Conservation (phyloP, 768 basidiomycete species). For the Mycena olivaceomarginata region DNA sequence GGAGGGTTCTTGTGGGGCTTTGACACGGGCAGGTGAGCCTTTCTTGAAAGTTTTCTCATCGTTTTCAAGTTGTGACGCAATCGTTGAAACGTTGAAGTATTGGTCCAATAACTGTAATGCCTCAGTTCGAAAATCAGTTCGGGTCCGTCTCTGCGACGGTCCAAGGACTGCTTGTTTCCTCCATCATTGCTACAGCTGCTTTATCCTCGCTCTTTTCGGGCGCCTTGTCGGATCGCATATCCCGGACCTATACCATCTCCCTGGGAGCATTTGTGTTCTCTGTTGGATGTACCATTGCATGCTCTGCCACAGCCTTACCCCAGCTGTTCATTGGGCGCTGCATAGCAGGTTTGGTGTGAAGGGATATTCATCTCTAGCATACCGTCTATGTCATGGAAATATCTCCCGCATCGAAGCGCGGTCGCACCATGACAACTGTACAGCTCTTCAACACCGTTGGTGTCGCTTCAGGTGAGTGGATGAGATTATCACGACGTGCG, state of each 20-base stretch:
- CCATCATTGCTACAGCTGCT: conserved; percentile 64
- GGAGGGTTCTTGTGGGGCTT: conserved; percentile 59
- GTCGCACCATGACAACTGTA: conserved; percentile 60
- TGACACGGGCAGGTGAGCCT: conserved; percentile 53
- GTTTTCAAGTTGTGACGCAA: no score
- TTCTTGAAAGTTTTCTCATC: background rate
- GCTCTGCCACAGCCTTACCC: conserved; percentile 57
- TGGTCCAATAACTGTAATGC: conserved; percentile 69
- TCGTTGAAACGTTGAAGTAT: conserved; percentile 35
- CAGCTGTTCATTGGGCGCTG: conserved; percentile 66
- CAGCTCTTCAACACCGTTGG: conserved; percentile 68
- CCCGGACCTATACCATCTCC: conserved; percentile 66
- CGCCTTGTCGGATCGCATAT: conserved; percentile 65
- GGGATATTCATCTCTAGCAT: conserved; percentile 63
- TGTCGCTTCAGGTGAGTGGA: conserved; percentile 56
- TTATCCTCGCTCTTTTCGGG: conserved; percentile 63
- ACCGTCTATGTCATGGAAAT: conserved; percentile 58
- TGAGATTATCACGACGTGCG: background rate
- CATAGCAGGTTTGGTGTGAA: conserved; percentile 67
- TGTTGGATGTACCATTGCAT: conserved; percentile 62
- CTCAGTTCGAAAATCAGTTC: conserved; percentile 62
- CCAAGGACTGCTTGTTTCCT: conserved; percentile 66
- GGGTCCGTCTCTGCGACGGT: conserved; percentile 57
- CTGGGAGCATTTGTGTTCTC: conserved; percentile 64
- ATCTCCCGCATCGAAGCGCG: conserved; percentile 63